A percentile compares a stretch with the other conserved stretches of the same genome.
These are phyloP conservation scores for Epichloe sp. DNA, from an alignment of 2,329 filamentous ascomycete genomes.

Conservation along the genomic window DNA sequence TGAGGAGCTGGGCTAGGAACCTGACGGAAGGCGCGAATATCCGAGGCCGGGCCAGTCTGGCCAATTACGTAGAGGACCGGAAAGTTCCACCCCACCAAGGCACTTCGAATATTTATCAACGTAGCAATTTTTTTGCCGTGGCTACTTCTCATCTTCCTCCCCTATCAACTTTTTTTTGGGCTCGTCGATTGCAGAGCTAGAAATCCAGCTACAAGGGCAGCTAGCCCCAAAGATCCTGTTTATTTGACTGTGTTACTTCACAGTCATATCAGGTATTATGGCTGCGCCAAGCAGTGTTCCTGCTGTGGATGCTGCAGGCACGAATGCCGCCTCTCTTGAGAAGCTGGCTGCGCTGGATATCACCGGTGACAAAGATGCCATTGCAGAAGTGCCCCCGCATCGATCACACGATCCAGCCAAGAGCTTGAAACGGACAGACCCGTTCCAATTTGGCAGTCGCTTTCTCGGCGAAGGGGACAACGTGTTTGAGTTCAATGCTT, in stretches of 20 bases:
- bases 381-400: constrained; percentile 35
- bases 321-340: constrained; percentile 10
- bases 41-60: neutral
- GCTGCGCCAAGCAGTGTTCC: constrained; percentile 11
- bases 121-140: neutral
- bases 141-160: neutral
- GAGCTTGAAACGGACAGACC: constrained; percentile 78
- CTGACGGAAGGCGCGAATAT: constrained; percentile 3
- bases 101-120: neutral
- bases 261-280: constrained; percentile 2
- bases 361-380: neutral
- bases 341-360: constrained; percentile 15
- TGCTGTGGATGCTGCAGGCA: constrained; percentile 8
- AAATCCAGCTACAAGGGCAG: neutral
- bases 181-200: neutral
- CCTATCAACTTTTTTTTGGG: neutral
- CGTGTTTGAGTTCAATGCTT: constrained; percentile 95
- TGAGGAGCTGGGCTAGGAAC: neutral
- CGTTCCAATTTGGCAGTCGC: constrained; percentile 90
- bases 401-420: constrained; percentile 57
- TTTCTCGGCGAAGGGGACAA: constrained; percentile 73
- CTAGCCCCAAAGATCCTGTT: neutral
- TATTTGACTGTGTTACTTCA: neutral
- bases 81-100: neutral
- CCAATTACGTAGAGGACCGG: neutral